Percentiles rank a stretch among this genome's conserved stretches.
These are phyloP conservation scores for Xylaria multiplex DNA, from an alignment of 2,329 filamentous ascomycete species.

Conservation along the genomic window DNA sequence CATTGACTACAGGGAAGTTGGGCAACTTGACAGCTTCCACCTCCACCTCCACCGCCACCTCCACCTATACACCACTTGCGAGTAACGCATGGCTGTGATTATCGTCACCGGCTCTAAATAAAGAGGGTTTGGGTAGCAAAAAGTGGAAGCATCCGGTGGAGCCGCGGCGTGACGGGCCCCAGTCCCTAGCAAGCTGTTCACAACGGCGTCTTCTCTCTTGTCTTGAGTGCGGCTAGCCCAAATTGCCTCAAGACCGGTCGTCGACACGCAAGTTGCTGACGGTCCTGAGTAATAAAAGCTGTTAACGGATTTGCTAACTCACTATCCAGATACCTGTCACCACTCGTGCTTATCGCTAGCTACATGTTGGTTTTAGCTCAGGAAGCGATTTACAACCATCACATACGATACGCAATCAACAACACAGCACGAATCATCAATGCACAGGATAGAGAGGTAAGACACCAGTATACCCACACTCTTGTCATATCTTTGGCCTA, in stretches of 20 bases:
- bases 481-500: background rate
- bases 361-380: constrained; percentile 3
- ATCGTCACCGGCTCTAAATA: constrained; percentile 33
- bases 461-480: constrained; percentile 10
- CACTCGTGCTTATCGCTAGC: constrained; percentile 7
- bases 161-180: constrained; percentile 24
- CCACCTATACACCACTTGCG: constrained; percentile 30
- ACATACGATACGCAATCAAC: constrained; percentile 13
- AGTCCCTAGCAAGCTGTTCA: constrained; percentile 23
- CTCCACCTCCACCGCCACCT: constrained; percentile 25
- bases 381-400: constrained; percentile 7
- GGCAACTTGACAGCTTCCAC: constrained; percentile 27
- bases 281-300: constrained; percentile 6
- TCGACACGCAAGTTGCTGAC: constrained; percentile 14
- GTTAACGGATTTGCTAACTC: background rate
- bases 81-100: constrained; percentile 28
- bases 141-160: constrained; percentile 36
- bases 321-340: background rate
- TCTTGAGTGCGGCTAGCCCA: constrained; percentile 16
- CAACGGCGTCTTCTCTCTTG: constrained; percentile 1
- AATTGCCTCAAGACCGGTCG: constrained; percentile 22
- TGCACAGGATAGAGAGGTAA: constrained; percentile 21
- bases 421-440: constrained; percentile 7
- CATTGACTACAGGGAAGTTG: constrained; percentile 12
- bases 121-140: constrained; percentile 34